phyloP scores from a whole-genome alignment of 2,329 filamentous ascomycete genomes.

The Ampelomyces quisqualis region DNA sequence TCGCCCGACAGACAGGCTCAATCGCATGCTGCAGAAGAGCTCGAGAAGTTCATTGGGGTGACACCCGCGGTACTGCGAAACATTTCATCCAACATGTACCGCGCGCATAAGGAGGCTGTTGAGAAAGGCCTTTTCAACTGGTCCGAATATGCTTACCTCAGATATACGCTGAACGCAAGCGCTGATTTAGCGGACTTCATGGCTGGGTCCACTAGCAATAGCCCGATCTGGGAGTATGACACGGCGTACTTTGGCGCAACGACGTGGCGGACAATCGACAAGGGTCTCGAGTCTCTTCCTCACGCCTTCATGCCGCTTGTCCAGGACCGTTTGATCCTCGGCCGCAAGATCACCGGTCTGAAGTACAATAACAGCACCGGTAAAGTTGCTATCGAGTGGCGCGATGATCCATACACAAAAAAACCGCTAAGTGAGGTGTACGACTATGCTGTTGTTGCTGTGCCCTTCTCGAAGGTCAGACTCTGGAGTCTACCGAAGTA shows the following conservation, averaged over 20 bases:
- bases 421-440: slow-evolving; percentile 54
- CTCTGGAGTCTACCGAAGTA: slow-evolving; percentile 61
- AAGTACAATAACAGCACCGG: slow-evolving; percentile 53
- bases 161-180: slow-evolving; percentile 58
- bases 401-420: slow-evolving; percentile 48
- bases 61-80: slow-evolving; percentile 40
- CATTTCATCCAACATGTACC: slow-evolving; percentile 50
- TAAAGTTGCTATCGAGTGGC: slow-evolving; percentile 62
- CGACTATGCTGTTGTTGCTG: slow-evolving; percentile 67
- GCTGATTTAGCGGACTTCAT: slow-evolving; percentile 55
- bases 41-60: slow-evolving; percentile 21
- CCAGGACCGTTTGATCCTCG: slow-evolving; percentile 57
- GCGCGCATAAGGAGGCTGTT: slow-evolving; percentile 56
- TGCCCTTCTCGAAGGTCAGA: slow-evolving; percentile 65
- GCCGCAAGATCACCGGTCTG: slow-evolving; percentile 59
- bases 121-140: slow-evolving; percentile 61
- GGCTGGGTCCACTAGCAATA: slow-evolving; percentile 37
- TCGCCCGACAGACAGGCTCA: slow-evolving; percentile 22
- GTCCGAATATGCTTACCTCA: slow-evolving; percentile 64
- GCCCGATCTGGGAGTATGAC: slow-evolving; percentile 55
- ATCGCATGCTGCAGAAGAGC: slow-evolving; percentile 21
- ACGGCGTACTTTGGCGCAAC: slow-evolving; percentile 60
- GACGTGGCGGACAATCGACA: slow-evolving; percentile 65
- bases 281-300: slow-evolving; percentile 61
- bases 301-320: slow-evolving; percentile 64